These are phyloP conservation scores for Aciculoconidium aculeatum DNA, from an alignment of 805 yeast species.

Conservation along the genomic window DNA sequence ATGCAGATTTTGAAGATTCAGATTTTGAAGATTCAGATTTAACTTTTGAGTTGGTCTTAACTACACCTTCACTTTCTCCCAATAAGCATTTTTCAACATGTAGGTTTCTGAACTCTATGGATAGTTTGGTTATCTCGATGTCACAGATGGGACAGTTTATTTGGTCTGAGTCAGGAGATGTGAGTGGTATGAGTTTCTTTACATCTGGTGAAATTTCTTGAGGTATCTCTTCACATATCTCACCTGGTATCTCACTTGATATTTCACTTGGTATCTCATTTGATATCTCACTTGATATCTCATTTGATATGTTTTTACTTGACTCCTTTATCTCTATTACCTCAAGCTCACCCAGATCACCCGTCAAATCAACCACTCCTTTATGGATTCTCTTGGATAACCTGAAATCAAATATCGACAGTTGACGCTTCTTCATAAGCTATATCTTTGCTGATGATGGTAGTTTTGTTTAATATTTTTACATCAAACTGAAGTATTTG, in stretches of 20 bases:
- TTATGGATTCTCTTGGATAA: conserved; percentile 3
- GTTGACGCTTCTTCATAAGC: conserved; percentile 12
- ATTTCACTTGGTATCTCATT: not conserved
- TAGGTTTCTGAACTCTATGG: conserved; percentile 37
- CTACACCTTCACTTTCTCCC: no score
- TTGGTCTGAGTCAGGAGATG: not conserved
- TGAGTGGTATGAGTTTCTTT: not conserved
- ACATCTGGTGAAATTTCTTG: no score
- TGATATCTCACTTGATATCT: not conserved
- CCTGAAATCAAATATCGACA: conserved; percentile 21
- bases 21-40: conserved; percentile 1
- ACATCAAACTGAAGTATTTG: no score
- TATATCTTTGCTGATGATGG: no score
- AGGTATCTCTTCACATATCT: not conserved
- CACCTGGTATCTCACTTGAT: conserved; percentile 1
- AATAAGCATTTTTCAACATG: conserved; percentile 54
- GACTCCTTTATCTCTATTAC: conserved; percentile 1
- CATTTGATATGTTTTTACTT: no score
- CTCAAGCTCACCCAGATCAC: conserved; percentile 4
- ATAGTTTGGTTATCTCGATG: conserved; percentile 29
- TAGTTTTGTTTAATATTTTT: no score
- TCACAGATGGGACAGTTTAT: conserved; percentile 51
- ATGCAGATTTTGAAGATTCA: no score
- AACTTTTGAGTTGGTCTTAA: no score
- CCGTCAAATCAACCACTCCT: conserved; percentile 13